Conservation (phyloP, 1,284 basidiomycete genomes). For the Phlebopus sp. region DNA sequence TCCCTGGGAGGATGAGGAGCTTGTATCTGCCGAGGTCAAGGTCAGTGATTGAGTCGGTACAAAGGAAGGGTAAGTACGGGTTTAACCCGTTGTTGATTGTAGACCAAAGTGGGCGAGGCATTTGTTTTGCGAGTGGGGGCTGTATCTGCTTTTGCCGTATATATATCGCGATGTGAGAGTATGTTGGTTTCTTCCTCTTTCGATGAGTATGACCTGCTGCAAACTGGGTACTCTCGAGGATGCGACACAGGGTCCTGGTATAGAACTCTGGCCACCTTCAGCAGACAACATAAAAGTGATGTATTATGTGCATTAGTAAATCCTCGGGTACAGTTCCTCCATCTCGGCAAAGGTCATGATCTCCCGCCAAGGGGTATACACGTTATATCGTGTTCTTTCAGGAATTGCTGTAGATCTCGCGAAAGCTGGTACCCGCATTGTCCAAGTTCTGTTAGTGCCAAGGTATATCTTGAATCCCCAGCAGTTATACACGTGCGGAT, state of each 20-base stretch:
- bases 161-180: constrained; percentile 32
- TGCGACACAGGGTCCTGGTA: too few relatives aligned
- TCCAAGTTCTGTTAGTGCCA: constrained; percentile 73
- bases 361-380: too few relatives aligned
- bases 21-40: constrained; percentile 20
- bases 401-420: constrained; percentile 31
- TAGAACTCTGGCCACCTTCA: too few relatives aligned
- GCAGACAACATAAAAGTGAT: too few relatives aligned
- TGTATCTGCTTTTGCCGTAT: constrained; percentile 27
- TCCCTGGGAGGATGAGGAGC: constrained; percentile 65
- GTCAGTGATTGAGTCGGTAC: too few relatives aligned
- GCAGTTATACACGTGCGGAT: constrained; percentile 54
- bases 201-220: neutral
- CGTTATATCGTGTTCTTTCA: constrained; percentile 20
- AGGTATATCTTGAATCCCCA: constrained; percentile 59
- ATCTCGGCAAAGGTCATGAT: too few relatives aligned
- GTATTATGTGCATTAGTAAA: too few relatives aligned
- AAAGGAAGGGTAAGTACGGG: constrained; percentile 1
- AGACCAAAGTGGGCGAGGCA: constrained; percentile 6
- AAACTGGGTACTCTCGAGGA: too few relatives aligned
- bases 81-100: constrained; percentile 13
- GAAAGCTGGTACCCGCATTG: constrained; percentile 44
- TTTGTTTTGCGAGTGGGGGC: constrained; percentile 13
- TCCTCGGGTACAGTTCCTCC: too few relatives aligned
- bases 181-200: constrained; percentile 20